Base-by-base conservation (phyloP, 257 asterid genomes). In the Solanum appendiculatum region DNA sequence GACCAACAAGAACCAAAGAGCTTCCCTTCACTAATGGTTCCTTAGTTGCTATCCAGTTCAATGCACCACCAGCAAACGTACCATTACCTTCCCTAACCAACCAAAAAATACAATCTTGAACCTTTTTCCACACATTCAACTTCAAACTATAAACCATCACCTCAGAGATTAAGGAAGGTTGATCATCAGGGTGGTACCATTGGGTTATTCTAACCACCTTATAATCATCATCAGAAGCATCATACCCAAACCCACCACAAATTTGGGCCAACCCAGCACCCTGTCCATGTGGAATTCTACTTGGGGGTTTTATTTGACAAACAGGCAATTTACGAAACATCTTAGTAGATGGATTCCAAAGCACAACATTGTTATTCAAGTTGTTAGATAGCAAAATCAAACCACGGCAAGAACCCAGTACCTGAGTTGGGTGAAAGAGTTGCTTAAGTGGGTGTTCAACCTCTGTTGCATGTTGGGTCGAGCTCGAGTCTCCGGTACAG, bases 261-360 rank as follows among this genome's bases (percentile, higher is more conserved):
- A 86, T 3, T 34, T 40, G 20, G 87, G 86, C 15, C 80, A 90
- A 7, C 21, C 66, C 12, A 1, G 89, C 3, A 7, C 27, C 3
- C 36, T 34, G 36, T 34, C 36, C 27, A 4, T 3, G 66, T 56
- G 48, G 48, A 42, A 9, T 42, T 42, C 66, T 21, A 7, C 9
- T 2, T 56, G 66, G 66, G 21, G 66, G 7, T 20, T 18, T 54
- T 0, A 2, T 56, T 42, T 10, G 48, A 42, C 48, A 42, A 42
- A 42, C 12, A 42, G 48, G 48, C 48, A 42, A 42, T 42, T 7
- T 18, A 80, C 58, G 33, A 33, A 12, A 89, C 20, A 86, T 89
- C 25, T 89, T 66, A 12, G 95, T 91, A 23, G 89, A 93, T 1
- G 94, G 95, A 75, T 93, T 91, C 94, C 94, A 92, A 33, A 90